These are phyloP conservation scores for Euptelea pleiosperma DNA, from an alignment of 164 flowering plant species.

Conservation along the genomic window DNA sequence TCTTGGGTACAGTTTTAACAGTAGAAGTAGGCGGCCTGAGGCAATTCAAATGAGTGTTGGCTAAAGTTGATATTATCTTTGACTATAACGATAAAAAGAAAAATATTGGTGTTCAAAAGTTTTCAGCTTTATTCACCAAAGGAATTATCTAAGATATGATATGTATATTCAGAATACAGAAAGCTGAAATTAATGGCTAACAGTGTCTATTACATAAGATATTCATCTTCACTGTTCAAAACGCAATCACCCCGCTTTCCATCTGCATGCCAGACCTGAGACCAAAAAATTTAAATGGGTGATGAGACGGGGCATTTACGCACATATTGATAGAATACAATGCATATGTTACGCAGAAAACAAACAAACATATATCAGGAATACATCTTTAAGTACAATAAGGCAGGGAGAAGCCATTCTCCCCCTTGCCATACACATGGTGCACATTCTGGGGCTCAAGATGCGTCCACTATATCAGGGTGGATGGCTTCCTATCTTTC, in stretches of 20 bases:
- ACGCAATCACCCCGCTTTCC: not conserved
- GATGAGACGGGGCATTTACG: too few relatives aligned
- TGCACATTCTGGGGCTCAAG: too few relatives aligned
- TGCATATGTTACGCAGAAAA: too few relatives aligned
- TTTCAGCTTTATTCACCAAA: not conserved
- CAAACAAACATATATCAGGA: too few relatives aligned
- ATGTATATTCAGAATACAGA: not conserved
- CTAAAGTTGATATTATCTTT: not conserved
- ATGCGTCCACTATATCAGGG: too few relatives aligned
- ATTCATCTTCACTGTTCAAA: not conserved
- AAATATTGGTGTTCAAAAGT: not conserved
- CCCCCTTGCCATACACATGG: too few relatives aligned
- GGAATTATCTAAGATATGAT: not conserved
- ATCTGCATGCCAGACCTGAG: not conserved
- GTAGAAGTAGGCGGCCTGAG: too few relatives aligned
- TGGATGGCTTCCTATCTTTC: too few relatives aligned
- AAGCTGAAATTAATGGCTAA: not conserved
- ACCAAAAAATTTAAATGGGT: not conserved
- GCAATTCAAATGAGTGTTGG: not conserved
- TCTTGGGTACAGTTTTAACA: too few relatives aligned
- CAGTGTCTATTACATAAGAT: not conserved
- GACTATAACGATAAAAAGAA: not conserved
- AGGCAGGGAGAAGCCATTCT: too few relatives aligned
- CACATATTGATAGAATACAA: too few relatives aligned
- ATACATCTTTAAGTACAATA: too few relatives aligned